Evolutionary conservation across 2,329 filamentous ascomycete genomes (phyloP).

Genomic region (Trichocomaceae sp.): DNA sequence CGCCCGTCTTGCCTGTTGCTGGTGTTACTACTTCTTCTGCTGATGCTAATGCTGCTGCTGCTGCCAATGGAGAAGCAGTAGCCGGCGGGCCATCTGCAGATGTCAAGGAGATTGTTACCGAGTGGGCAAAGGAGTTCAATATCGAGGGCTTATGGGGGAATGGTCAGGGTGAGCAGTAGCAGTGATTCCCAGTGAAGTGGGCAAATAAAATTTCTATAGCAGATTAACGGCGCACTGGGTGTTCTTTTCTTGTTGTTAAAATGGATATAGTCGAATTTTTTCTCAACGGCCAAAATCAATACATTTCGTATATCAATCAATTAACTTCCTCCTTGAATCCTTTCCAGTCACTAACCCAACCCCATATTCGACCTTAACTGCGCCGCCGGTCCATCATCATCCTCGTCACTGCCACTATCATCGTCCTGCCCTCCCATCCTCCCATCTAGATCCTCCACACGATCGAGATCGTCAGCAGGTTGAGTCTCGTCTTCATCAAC

Average conservation of each 20-base stretch:
- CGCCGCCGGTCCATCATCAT: constrained; percentile 14
- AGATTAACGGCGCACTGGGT: constrained; percentile 2
- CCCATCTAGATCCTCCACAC: constrained; percentile 33
- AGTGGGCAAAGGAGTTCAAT: constrained; percentile 94
- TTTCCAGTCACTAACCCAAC: constrained; percentile 6
- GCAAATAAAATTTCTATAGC: neutral
- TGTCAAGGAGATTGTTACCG: constrained; percentile 75
- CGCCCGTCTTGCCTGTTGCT: constrained; percentile 59
- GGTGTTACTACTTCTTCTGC: constrained; percentile 42
- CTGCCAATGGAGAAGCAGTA: neutral
- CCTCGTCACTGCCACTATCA: constrained; percentile 13
- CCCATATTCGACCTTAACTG: constrained; percentile 14
- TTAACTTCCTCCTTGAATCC: neutral
- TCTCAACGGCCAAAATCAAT: neutral
- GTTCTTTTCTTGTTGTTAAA: neutral
- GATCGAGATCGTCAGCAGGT: constrained; percentile 31
- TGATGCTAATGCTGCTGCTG: constrained; percentile 26
- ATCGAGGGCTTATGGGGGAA: constrained; percentile 87
- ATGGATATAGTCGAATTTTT: constrained; percentile 1
- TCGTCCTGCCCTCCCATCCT: constrained; percentile 12
- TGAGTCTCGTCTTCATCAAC: constrained; percentile 19
- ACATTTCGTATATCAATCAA: neutral
- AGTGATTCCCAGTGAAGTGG: constrained; percentile 17
- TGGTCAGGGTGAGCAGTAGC: constrained; percentile 36
- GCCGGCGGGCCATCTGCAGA: constrained; percentile 47